phyloP scores from a whole-genome alignment of 768 basidiomycete genomes.

The Tremella fuciformis region DNA sequence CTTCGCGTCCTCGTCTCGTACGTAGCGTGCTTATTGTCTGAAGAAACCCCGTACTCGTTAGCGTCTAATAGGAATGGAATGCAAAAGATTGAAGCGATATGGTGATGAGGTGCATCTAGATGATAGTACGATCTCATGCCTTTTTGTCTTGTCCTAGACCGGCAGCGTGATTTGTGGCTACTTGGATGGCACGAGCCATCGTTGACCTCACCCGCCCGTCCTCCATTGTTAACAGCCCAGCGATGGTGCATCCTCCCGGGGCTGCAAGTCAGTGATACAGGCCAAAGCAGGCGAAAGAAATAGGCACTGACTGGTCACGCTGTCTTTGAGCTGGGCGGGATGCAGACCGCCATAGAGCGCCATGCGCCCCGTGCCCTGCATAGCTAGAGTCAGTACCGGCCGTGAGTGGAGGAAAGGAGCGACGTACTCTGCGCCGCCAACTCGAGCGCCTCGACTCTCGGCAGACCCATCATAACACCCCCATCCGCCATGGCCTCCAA shows the following conservation, averaged over 20 bases:
- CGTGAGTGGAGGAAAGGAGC: background rate
- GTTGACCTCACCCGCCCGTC: constrained; percentile 91
- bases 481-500: constrained; percentile 99
- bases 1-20: too few relatives aligned
- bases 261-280: constrained; percentile 56
- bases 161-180: constrained; percentile 63
- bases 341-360: constrained; percentile 80
- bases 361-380: constrained; percentile 97
- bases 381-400: constrained; percentile 56
- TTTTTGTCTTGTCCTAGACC: constrained; percentile 50
- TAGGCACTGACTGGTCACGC: constrained; percentile 78
- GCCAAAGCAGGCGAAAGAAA: background rate
- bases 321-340: constrained; percentile 94
- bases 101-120: too few relatives aligned
- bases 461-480: constrained; percentile 99
- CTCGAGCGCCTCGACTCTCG: constrained; percentile 87
- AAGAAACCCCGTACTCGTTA: too few relatives aligned
- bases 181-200: constrained; percentile 89
- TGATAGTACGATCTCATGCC: too few relatives aligned
- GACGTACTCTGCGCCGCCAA: constrained; percentile 87
- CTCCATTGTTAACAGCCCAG: constrained; percentile 90
- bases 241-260: constrained; percentile 90
- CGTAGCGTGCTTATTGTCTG: too few relatives aligned
- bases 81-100: too few relatives aligned
- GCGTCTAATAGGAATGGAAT: too few relatives aligned